These are phyloP conservation scores for Phytophthora rubi DNA, from an alignment of 352 stramenopile genomes.

Conservation along the genomic window DNA sequence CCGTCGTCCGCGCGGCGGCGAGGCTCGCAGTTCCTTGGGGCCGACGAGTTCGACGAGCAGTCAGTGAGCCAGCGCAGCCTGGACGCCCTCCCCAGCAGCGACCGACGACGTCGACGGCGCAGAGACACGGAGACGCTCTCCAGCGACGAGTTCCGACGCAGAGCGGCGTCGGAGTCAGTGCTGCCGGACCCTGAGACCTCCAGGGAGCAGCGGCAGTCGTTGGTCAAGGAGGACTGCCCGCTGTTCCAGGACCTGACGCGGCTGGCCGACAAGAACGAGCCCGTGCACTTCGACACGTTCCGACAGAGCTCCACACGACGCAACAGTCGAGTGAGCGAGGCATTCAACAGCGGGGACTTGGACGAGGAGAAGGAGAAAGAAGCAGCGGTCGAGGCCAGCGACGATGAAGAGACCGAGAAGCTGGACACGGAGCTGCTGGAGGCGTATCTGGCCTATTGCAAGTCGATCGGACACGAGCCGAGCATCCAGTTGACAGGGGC, in stretches of 20 bases:
- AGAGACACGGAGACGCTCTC: constrained; percentile 31
- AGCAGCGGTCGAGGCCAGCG: not conserved
- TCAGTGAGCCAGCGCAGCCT: constrained; percentile 23
- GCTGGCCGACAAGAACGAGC: constrained; percentile 56
- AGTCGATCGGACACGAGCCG: constrained; percentile 76
- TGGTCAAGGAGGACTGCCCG: constrained; percentile 47
- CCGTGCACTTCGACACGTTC: constrained; percentile 56
- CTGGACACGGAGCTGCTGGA: constrained; percentile 90
- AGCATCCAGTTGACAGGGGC: constrained; percentile 47
- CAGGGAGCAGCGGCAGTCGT: not conserved
- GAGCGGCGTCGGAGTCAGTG: constrained; percentile 26
- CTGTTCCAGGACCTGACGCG: constrained; percentile 55
- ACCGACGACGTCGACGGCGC: constrained; percentile 15
- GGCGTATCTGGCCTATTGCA: constrained; percentile 93
- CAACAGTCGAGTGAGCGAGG: constrained; percentile 10
- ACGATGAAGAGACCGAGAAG: constrained; percentile 34
- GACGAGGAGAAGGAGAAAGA: constrained; percentile 51
- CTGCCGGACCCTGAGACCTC: not conserved
- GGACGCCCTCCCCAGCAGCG: constrained; percentile 6
- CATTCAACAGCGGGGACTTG: constrained; percentile 28
- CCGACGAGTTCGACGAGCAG: constrained; percentile 25
- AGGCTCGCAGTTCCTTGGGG: constrained; percentile 10
- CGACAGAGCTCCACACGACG: constrained; percentile 32
- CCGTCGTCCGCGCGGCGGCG: not conserved
- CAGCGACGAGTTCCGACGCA: constrained; percentile 18